Evolutionary conservation across 805 yeast species (phyloP).

Genomic region (Candida patagonica): DNA sequence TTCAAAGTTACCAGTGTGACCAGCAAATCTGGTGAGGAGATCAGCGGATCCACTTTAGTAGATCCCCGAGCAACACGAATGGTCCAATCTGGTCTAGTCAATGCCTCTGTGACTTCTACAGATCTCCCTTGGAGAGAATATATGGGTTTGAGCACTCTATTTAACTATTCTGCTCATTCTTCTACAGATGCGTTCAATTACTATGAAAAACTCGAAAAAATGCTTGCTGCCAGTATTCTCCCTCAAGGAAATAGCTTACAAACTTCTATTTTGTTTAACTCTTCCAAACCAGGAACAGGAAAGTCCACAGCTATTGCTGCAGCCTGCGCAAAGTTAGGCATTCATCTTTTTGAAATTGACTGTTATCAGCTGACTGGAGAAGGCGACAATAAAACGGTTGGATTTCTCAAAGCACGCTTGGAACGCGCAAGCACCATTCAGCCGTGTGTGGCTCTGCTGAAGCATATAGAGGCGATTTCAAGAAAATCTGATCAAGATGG

Average conservation of each 20-base stretch:
- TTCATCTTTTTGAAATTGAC: conserved; percentile 59
- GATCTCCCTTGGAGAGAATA: conserved; percentile 39
- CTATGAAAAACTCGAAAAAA: conserved; percentile 44
- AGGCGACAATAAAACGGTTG: conserved; percentile 70
- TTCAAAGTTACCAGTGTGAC: conserved; percentile 53
- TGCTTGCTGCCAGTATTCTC: conserved; percentile 40
- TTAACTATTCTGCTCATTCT: conserved; percentile 31
- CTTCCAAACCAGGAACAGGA: conserved; percentile 70
- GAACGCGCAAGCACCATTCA: conserved; percentile 48
- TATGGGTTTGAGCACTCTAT: conserved; percentile 14
- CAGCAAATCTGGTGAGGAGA: conserved; percentile 10
- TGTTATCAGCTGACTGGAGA: conserved; percentile 60
- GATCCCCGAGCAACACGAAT: conserved; percentile 63
- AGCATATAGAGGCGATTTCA: conserved; percentile 71
- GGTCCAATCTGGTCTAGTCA: conserved; percentile 55
- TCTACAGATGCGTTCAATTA: conserved; percentile 39
- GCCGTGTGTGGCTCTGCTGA: conserved; percentile 43
- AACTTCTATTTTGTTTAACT: conserved; percentile 57
- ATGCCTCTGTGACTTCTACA: conserved; percentile 22
- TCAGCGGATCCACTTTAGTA: conserved; percentile 34
- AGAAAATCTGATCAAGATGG: conserved; percentile 55
- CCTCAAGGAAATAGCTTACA: conserved; percentile 33
- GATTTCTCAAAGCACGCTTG: conserved; percentile 63
- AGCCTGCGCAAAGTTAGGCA: conserved; percentile 49
- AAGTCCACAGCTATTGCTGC: conserved; percentile 56